Percentiles rank a stretch among this genome's conserved stretches.
Evolutionary conservation across 1,139 yeast species (phyloP).

Genomic region (Hansenula lynferdii): DNA sequence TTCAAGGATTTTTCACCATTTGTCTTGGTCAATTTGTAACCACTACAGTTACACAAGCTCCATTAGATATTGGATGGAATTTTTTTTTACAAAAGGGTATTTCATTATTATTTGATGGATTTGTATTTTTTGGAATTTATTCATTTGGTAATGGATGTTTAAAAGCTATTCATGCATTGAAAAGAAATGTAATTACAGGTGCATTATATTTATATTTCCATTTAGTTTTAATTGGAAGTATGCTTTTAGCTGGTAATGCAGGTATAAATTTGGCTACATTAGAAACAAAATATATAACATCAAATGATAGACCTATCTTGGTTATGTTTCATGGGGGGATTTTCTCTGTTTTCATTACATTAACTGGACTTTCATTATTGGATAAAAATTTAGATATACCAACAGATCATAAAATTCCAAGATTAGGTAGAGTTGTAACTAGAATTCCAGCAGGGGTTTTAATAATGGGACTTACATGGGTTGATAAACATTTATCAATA

Average conservation of each 20-base stretch:
- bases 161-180: conserved; percentile 49
- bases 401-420: conserved; percentile 8
- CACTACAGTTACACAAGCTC: conserved; percentile 46
- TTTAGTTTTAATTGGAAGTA: conserved; percentile 45
- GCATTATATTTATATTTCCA: conserved; percentile 44
- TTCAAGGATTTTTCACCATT: conserved; percentile 53
- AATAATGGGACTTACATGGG: conserved; percentile 17
- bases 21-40: conserved; percentile 63
- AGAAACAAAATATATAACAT: conserved; percentile 9
- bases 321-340: conserved; percentile 18
- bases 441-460: conserved; percentile 18
- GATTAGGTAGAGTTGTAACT: conserved; percentile 13
- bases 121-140: conserved; percentile 50
- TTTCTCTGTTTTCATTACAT: conserved; percentile 9
- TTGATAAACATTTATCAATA: conserved; percentile 8
- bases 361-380: conserved; percentile 11
- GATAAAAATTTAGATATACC: conserved; percentile 15
- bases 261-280: conserved; percentile 59
- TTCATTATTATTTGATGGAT: conserved; percentile 45
- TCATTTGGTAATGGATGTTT: conserved; percentile 49
- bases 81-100: conserved; percentile 44
- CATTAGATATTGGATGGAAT: conserved; percentile 45
- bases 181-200: conserved; percentile 46
- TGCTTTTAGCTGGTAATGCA: conserved; percentile 58
- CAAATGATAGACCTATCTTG: conserved; percentile 16